Evolutionary conservation across 257 asterid genomes (phyloP), one percentile per base, ranked within the genome.

Genomic region (Salvia hispanica): DNA sequence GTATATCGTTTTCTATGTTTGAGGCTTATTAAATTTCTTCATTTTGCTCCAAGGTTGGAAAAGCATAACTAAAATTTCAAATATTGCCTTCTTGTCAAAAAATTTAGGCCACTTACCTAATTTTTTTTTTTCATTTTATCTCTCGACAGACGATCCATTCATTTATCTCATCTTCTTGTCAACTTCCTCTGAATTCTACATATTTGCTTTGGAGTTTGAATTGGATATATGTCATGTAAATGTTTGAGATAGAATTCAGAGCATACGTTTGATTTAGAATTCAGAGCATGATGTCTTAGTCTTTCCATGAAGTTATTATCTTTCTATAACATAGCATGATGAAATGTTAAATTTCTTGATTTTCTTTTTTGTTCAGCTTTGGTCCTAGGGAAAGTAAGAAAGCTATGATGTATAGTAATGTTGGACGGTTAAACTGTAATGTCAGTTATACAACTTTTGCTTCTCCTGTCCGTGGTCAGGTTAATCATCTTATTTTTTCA

Each of bases 301-400:
- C 64, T 69, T 66, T 54, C 40, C 45, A 6, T 34, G 67, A 62
- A 15, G 59, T 72, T 75, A 60, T 53, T 14, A 14, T 70, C 66
- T 10, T 40, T 6, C 66, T 70, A 13, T 21, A 4, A 34, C 45
- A 51, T 48, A 64, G 60, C 39, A 4, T 64, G 57, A 72, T 72
- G 57, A 64, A 54, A 16, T 36, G 43, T 65, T 58, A 33, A 57
- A 36, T 53, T 60, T 62, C 3, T 6, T 6, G 21, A 57, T 64
- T 80, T 36, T 2, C 3, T 74, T 66, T 72, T 56, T 21, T 46
- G 33, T 70, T 58, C 77, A 92, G 98, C 69, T 94, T 86, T 74
- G 96, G 96, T 61, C 97, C 97, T 39, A 85, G 97, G 72, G 97
- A 90, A 75, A 94, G 97, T 79, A 94, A 94, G 84, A 94, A 94